phyloP scores from a whole-genome alignment of 768 basidiomycete genomes.

The Leccinellum luteum region DNA sequence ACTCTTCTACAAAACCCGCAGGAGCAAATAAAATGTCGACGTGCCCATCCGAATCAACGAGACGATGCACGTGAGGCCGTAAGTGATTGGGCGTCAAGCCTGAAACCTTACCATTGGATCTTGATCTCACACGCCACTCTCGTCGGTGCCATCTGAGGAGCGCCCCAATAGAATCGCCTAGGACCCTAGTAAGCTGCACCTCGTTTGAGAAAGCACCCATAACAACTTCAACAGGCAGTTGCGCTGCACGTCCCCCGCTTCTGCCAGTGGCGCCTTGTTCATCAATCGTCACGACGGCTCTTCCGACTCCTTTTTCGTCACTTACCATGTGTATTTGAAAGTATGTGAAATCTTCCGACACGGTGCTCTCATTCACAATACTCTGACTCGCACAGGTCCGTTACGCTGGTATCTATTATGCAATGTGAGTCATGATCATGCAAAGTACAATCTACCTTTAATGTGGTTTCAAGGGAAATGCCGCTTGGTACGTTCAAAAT shows the following conservation, averaged over 20 bases:
- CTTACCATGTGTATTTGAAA: slow-evolving; percentile 37
- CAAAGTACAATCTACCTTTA: background rate
- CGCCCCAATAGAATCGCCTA: too few species aligned
- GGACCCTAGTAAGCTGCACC: too few species aligned
- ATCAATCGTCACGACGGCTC: slow-evolving; percentile 45
- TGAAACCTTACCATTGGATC: background rate
- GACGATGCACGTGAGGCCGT: background rate
- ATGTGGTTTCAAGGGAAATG: background rate
- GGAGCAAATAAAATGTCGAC: background rate
- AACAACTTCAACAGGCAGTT: too few species aligned
- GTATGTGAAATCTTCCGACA: background rate
- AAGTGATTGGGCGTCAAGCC: background rate
- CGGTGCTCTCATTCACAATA: background rate
- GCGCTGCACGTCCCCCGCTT: too few species aligned
- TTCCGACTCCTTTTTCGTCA: slow-evolving; percentile 26
- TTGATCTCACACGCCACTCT: too few species aligned
- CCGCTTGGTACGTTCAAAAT: background rate
- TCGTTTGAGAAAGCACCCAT: too few species aligned
- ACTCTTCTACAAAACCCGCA: slow-evolving; percentile 2
- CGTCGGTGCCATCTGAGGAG: too few species aligned
- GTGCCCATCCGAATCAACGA: background rate
- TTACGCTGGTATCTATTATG: background rate
- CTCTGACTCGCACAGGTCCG: background rate
- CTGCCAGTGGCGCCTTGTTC: slow-evolving; percentile 6
- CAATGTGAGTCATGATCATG: background rate